Evolutionary conservation across 116 monocot genomes (phyloP).

Genomic region (Trichopus zeylanicus): DNA sequence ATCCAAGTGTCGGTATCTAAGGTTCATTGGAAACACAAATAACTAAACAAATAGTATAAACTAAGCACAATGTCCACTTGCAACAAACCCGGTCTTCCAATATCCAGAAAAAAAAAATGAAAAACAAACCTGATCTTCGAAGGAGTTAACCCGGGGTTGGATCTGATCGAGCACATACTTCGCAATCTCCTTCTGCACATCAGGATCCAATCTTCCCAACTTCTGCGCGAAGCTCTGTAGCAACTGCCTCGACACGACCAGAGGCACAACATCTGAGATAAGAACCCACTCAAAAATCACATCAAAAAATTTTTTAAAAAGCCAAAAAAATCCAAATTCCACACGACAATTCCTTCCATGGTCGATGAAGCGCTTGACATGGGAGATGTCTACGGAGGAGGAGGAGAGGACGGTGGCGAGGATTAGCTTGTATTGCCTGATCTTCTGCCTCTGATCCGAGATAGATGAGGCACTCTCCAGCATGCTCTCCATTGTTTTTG

Average conservation of each 20-base stretch:
- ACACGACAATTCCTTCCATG: constrained; percentile 39
- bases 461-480: constrained; percentile 62
- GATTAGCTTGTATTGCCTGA: constrained; percentile 84
- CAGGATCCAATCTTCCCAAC: constrained; percentile 51
- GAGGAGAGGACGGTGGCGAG: constrained; percentile 64
- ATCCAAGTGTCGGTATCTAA: neutral
- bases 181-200: constrained; percentile 78
- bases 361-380: constrained; percentile 81
- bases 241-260: constrained; percentile 91
- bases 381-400: constrained; percentile 30
- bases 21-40: neutral
- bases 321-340: neutral
- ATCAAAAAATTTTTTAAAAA: neutral
- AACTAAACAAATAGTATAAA: too few species aligned
- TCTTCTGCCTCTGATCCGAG: constrained; percentile 82
- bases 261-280: constrained; percentile 85
- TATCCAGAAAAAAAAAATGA: neutral
- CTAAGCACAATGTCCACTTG: neutral
- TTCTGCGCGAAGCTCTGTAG: constrained; percentile 90
- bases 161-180: constrained; percentile 74
- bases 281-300: constrained; percentile 3
- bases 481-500: constrained; percentile 52
- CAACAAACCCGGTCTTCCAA: neutral
- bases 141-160: constrained; percentile 86
- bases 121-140: constrained; percentile 84